Evolutionary conservation across 2,329 filamentous ascomycete species (phyloP).

Genomic region (Calonectria naviculata): DNA sequence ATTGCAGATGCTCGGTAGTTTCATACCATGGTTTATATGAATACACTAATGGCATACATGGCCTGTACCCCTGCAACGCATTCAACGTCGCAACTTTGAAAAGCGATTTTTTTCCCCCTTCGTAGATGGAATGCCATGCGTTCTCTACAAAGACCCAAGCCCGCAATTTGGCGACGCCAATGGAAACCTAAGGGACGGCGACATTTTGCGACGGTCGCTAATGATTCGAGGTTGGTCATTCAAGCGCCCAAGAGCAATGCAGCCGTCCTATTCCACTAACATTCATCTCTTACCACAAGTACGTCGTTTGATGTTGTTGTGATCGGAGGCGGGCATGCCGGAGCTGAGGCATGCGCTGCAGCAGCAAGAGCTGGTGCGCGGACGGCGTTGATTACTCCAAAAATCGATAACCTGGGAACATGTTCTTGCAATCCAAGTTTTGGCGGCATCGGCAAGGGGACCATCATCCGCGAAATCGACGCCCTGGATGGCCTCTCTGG

Average conservation of each 20-base stretch:
- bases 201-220: slow-evolving; percentile 45
- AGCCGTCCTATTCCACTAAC: slow-evolving; percentile 15
- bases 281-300: slow-evolving; percentile 16
- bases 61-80: not conserved
- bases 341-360: slow-evolving; percentile 91
- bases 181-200: slow-evolving; percentile 29
- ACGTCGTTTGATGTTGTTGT: slow-evolving; percentile 92
- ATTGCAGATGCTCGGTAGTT: slow-evolving; percentile 13
- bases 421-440: slow-evolving; percentile 98
- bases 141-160: slow-evolving; percentile 37
- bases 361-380: slow-evolving; percentile 89
- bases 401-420: slow-evolving; percentile 87
- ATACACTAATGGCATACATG: slow-evolving; percentile 17
- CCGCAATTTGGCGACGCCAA: slow-evolving; percentile 30
- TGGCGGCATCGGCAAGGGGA: slow-evolving; percentile 98
- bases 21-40: slow-evolving; percentile 23
- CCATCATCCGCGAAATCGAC: slow-evolving; percentile 94
- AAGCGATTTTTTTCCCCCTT: slow-evolving; percentile 29
- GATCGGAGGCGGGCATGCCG: slow-evolving; percentile 95
- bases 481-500: slow-evolving; percentile 92
- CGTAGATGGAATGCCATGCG: slow-evolving; percentile 42
- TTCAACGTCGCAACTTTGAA: slow-evolving; percentile 19
- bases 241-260: not conserved
- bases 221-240: slow-evolving; percentile 42
- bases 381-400: slow-evolving; percentile 91